Conservation (phyloP, 768 basidiomycete genomes). For the Favolaschia claudopus region DNA sequence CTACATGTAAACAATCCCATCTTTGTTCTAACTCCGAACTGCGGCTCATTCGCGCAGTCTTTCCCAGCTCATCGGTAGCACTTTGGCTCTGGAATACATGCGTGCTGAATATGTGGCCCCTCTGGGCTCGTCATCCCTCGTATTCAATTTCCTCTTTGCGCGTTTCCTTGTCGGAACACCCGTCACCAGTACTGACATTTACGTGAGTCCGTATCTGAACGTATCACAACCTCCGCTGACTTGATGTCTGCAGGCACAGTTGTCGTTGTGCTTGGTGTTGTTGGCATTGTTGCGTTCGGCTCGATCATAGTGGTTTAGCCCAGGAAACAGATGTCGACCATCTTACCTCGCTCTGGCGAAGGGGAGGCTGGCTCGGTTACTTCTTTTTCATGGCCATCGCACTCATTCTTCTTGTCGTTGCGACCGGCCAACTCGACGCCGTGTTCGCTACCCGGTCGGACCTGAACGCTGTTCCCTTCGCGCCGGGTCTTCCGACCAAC, state of each 20-base stretch:
- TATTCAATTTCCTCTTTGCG: constrained; percentile 97
- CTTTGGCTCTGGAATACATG: constrained; percentile 87
- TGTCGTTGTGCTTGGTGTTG: constrained; percentile 82
- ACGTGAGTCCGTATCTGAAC: constrained; percentile 52
- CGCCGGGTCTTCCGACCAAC: constrained; percentile 42
- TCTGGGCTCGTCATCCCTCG: constrained; percentile 89
- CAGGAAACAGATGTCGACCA: constrained; percentile 76
- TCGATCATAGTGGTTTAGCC: constrained; percentile 81
- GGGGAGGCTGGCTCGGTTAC: constrained; percentile 89
- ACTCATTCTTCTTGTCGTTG: constrained; percentile 70
- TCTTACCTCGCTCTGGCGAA: constrained; percentile 85
- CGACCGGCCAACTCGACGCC: constrained; percentile 75
- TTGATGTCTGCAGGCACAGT: constrained; percentile 66
- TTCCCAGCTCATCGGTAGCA: constrained; percentile 88
- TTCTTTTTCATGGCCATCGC: constrained; percentile 82
- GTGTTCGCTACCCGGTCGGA: constrained; percentile 77
- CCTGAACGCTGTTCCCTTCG: constrained; percentile 64
- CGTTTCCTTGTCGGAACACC: constrained; percentile 87
- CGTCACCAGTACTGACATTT: constrained; percentile 84
- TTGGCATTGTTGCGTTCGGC: constrained; percentile 89
- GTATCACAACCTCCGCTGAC: background rate
- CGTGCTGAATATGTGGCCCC: constrained; percentile 92
- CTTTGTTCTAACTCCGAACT: background rate
- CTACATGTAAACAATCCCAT: constrained; percentile 76
- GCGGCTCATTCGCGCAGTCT: constrained; percentile 51